A percentile compares a stretch with the other conserved stretches of the same genome.
Conservation (phyloP, 768 basidiomycete genomes). For the Filobasidium floriforme region DNA sequence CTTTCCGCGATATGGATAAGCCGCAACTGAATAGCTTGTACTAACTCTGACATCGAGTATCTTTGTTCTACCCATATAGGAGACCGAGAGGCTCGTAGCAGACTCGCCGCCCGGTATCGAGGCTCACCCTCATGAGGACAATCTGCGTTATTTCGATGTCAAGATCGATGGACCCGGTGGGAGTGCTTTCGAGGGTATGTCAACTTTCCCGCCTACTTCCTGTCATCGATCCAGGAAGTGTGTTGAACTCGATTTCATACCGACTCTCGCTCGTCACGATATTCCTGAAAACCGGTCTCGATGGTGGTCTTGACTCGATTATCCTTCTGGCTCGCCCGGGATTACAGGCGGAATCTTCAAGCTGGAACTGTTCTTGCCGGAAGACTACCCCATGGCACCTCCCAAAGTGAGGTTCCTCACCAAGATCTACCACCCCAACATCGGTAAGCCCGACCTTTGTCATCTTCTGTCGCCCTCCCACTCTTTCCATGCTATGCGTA, state of each 20-base stretch:
- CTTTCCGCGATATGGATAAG: not conserved
- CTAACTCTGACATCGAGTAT: not conserved
- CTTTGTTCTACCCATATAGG: slow-evolving; percentile 51
- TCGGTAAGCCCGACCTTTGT: slow-evolving; percentile 65
- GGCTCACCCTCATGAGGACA: slow-evolving; percentile 93
- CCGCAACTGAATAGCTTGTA: not conserved
- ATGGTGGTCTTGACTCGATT: too few species aligned
- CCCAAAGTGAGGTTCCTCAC: slow-evolving; percentile 97
- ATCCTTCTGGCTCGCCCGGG: too few species aligned
- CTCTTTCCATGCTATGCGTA: not conserved
- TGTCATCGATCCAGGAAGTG: not conserved
- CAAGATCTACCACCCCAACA: slow-evolving; percentile 98
- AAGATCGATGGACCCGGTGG: slow-evolving; percentile 90
- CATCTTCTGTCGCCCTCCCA: too few species aligned
- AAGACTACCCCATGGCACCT: slow-evolving; percentile 99
- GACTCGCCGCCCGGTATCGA: slow-evolving; percentile 97
- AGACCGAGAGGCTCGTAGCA: slow-evolving; percentile 90
- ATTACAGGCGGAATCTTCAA: slow-evolving; percentile 76
- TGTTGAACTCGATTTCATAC: too few species aligned
- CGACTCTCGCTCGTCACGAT: not conserved
- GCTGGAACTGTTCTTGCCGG: slow-evolving; percentile 94
- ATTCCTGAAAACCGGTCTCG: not conserved
- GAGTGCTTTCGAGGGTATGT: slow-evolving; percentile 78
- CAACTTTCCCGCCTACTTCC: too few species aligned
- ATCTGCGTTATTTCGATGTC: slow-evolving; percentile 96